Evolutionary conservation across 768 basidiomycete species (phyloP), one percentile per base, ranked within the genome.

Genomic region (Suillus clintonianus): DNA sequence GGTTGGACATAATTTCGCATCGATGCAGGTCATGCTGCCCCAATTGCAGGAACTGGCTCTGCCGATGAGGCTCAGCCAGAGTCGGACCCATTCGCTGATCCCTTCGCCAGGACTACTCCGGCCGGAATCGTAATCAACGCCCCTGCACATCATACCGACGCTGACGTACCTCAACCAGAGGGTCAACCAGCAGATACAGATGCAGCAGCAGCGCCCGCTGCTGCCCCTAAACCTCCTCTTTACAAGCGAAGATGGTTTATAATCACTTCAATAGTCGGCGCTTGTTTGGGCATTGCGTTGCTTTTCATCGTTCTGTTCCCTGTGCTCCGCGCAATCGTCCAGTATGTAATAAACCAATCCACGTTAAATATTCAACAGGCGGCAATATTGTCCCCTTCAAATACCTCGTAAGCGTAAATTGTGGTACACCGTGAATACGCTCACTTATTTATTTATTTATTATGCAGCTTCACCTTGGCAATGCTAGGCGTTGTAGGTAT

Each of bases 251-350:
- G 83, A 47, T 84, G 82, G 80, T 89, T 90, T 78, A 86, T 90
- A 63, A 82, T 89, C 64, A 80, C 82, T 34, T 79, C 80, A 59
- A 70, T 86, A 64, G 79, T 89, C 34, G 69, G 80, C 4, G 74
- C 81, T 19, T 80, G 83, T 6, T 69, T 90, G 17, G 84, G 78
- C 41, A 89, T 91, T 60, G 86, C 81, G 17, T 71, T 90, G 42
- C 73, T 91, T 22, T 91, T 91, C 74, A 83, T 91, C 64, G 54
- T 90, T 13, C 73, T 91, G 27, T 91, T 85, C 72, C 89, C 89
- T 7, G 86, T 91, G 61, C 79, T 91, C 62, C 82, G 76, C 57
- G 89, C 89, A 51, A 88, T 90, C 66, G 81, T 84, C 22, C 88
- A 89, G 66, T 80, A 86, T 47, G 83, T 91, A 45, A 82, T 91